Base-by-base conservation (phyloP, 2,329 filamentous ascomycete species). In the Aspergillus clavatus region DNA sequence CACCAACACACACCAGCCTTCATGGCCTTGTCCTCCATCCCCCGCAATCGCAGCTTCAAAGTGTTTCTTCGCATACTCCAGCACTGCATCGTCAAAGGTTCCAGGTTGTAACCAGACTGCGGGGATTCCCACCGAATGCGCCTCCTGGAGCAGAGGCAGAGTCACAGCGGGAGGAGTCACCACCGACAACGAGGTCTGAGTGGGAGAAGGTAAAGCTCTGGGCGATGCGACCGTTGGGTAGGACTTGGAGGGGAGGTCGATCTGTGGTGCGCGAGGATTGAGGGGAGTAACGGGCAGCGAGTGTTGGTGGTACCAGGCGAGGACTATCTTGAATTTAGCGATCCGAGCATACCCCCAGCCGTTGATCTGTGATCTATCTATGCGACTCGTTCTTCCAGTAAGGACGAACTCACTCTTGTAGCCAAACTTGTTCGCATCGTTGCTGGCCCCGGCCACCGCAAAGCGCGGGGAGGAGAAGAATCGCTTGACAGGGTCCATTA, bases 41-140 rank as follows among this genome's bases (percentile, higher is more conserved):
- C 82, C 50, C 75, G 80, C 84, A 27, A 89, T 77, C 37, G 74
- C 84, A 28, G 82, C 81, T 54, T 82, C 73, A 58, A 93, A 95
- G 53, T 85, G 77, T 37, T 72, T 72, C 48, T 76, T 72, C 3
- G 87, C 89, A 66, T 80, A 89, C 31, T 77, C 72, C 51, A 95
- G 63, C 18, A 89, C 85, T 46, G 82, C 80, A 41, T 86, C 80
- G 63, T 95, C 83, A 62, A 86, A 97, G 12, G 82, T 90, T 1
- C 91, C 93, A 0, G 93, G 93, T 71, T 97, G 93, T 54, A 97
- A 72, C 86, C 88, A 95, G 4, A 95, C 83, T 21, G 87, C 79
- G 14, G 80, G 77, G 36, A 95, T 72, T 3, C 89, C 84, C 8
- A 86, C 74, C 45, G 79, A 73, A 66, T 83, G 86, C 0, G 91